These are phyloP conservation scores for Cylindrotheca fusiformis DNA, from an alignment of 108 stramenopile species.

Conservation along the genomic window DNA sequence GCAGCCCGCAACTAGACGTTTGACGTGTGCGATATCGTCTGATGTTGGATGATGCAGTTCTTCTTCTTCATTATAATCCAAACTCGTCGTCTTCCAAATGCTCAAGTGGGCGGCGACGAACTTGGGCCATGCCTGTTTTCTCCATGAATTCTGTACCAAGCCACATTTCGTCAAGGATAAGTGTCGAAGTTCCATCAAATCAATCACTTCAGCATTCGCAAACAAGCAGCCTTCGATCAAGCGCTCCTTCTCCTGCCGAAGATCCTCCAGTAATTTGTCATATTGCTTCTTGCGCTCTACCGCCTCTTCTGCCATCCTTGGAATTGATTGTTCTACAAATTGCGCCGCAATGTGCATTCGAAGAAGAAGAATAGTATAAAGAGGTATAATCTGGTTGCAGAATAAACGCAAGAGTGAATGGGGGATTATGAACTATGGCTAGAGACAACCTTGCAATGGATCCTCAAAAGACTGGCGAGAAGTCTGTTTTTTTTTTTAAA, in stretches of 20 bases:
- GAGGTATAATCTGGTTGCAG: too few relatives aligned
- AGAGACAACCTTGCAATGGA: too few relatives aligned
- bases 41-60: neutral
- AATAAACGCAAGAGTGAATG: too few relatives aligned
- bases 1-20: neutral
- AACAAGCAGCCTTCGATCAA: neutral
- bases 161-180: neutral
- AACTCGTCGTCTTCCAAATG: neutral
- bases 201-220: neutral
- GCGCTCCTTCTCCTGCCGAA: too few relatives aligned
- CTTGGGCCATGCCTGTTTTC: conserved; percentile 8
- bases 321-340: too few relatives aligned
- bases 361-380: too few relatives aligned
- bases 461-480: too few relatives aligned
- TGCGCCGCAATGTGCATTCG: too few relatives aligned
- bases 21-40: neutral
- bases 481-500: too few relatives aligned
- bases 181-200: neutral
- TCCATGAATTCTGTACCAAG: neutral
- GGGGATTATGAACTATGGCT: too few relatives aligned
- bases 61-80: neutral
- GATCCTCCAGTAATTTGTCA: too few relatives aligned
- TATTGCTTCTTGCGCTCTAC: neutral
- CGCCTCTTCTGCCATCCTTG: too few relatives aligned
- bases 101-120: conserved; percentile 4